Percentiles rank a stretch among this genome's conserved stretches.
These are phyloP conservation scores for Globisporangium orthogonon DNA, from an alignment of 352 stramenopile species.

Conservation along the genomic window DNA sequence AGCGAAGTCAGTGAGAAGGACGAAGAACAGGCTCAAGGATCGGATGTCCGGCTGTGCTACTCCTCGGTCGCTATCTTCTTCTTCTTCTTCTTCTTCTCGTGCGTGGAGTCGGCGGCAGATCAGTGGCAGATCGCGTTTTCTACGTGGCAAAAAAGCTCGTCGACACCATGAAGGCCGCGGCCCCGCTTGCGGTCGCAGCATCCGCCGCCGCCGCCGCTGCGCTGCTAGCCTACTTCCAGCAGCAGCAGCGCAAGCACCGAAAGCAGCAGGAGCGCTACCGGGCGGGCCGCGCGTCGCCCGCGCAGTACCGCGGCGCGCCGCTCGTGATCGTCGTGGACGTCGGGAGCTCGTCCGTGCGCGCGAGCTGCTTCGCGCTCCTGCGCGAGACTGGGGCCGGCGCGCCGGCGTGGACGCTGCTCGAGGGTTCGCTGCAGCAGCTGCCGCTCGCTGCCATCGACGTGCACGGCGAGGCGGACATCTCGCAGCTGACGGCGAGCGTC, in stretches of 20 bases:
- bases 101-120: no score
- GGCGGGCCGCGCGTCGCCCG: constrained; percentile 15
- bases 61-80: no score
- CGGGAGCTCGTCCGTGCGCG: constrained; percentile 62
- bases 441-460: constrained; percentile 35
- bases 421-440: constrained; percentile 62
- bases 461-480: constrained; percentile 53
- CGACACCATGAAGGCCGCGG: background rate
- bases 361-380: constrained; percentile 62
- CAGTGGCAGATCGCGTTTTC: no score
- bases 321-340: background rate
- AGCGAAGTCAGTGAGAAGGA: no score
- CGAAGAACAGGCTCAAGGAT: no score
- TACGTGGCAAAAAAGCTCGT: no score
- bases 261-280: background rate
- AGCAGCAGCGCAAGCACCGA: no score
- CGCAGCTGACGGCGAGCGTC: constrained; percentile 32
- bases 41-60: no score
- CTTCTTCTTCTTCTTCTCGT: no score
- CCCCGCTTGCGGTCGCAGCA: background rate
- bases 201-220: no score
- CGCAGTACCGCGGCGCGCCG: constrained; percentile 37
- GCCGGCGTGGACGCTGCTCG: constrained; percentile 42
- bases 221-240: background rate
- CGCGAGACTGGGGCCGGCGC: background rate